A percentile compares a stretch with the other conserved stretches of the same genome.
Evolutionary conservation across 164 flowering plant species (phyloP).

Genomic region (Houttuynia cordata): DNA sequence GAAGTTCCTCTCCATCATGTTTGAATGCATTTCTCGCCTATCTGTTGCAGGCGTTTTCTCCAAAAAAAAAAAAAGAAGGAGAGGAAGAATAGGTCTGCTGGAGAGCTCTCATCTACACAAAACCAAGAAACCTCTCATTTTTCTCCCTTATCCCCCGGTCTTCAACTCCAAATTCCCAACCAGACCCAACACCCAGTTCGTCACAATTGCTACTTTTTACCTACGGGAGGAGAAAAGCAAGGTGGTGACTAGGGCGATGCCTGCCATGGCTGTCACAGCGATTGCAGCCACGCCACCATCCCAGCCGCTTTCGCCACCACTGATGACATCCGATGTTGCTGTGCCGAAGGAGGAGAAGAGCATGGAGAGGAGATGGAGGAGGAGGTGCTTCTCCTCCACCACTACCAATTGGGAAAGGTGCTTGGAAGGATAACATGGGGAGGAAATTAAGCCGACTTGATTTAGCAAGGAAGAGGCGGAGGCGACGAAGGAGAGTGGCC

Average conservation of each 20-base stretch:
- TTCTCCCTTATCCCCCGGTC: neutral
- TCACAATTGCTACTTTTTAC: constrained; percentile 27
- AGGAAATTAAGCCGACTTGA: too few relatives aligned
- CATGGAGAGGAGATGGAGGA: neutral
- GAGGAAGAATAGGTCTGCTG: constrained; percentile 51
- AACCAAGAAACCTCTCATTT: neutral
- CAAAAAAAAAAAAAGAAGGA: too few relatives aligned
- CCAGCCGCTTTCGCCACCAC: constrained; percentile 12
- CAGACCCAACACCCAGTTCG: neutral
- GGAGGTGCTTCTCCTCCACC: neutral
- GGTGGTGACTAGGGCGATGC: constrained; percentile 53
- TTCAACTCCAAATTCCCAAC: neutral
- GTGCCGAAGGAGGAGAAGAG: constrained; percentile 2
- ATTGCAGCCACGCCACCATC: constrained; percentile 23
- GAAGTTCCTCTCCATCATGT: too few relatives aligned
- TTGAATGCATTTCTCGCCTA: too few relatives aligned
- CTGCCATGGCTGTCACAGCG: constrained; percentile 64
- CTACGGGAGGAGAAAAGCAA: constrained; percentile 36
- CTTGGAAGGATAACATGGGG: too few relatives aligned
- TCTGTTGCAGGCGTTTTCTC: too few relatives aligned
- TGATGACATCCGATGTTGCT: too few relatives aligned
- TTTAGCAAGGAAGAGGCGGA: too few relatives aligned
- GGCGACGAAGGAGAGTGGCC: too few relatives aligned
- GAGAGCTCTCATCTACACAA: constrained; percentile 64
- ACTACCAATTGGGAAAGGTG: neutral